Percentiles rank a stretch among this genome's conserved stretches.
Conservation (phyloP, 108 stramenopile genomes). For the Pseudonitzschia multistriata region DNA sequence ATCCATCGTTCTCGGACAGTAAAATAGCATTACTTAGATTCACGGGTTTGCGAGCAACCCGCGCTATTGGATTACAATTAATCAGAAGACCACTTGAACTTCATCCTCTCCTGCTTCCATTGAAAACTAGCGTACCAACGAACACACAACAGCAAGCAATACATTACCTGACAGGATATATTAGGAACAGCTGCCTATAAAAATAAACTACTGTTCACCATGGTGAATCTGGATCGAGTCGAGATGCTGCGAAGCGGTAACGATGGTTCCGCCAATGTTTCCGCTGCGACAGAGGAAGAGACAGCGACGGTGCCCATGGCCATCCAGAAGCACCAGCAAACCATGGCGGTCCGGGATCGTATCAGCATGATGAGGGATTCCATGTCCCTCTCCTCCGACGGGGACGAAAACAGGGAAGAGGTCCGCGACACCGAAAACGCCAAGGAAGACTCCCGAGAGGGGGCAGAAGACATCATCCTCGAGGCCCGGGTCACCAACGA, state of each 20-base stretch:
- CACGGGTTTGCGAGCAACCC: no score
- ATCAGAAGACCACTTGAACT: no score
- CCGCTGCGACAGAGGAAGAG: neutral
- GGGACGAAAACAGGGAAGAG: neutral
- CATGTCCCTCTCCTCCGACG: neutral
- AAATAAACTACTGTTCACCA: neutral
- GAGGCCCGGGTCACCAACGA: neutral
- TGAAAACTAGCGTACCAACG: no score
- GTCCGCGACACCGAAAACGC: neutral
- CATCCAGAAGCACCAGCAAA: slow-evolving; percentile 4
- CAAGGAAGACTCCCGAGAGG: neutral
- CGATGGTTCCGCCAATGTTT: neutral
- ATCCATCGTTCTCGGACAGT: no score
- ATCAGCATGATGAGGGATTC: neutral
- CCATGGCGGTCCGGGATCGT: neutral
- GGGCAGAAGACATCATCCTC: neutral
- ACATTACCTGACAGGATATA: neutral
- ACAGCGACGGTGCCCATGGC: neutral
- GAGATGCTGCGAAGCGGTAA: slow-evolving; percentile 10
- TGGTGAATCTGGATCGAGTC: slow-evolving; percentile 10
- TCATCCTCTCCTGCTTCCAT: no score
- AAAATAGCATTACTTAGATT: no score
- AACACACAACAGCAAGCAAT: no score
- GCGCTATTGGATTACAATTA: no score
- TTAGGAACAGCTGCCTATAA: neutral